Base-by-base conservation (phyloP, 2,329 filamentous ascomycete species). In the Sarocladium strictum region DNA sequence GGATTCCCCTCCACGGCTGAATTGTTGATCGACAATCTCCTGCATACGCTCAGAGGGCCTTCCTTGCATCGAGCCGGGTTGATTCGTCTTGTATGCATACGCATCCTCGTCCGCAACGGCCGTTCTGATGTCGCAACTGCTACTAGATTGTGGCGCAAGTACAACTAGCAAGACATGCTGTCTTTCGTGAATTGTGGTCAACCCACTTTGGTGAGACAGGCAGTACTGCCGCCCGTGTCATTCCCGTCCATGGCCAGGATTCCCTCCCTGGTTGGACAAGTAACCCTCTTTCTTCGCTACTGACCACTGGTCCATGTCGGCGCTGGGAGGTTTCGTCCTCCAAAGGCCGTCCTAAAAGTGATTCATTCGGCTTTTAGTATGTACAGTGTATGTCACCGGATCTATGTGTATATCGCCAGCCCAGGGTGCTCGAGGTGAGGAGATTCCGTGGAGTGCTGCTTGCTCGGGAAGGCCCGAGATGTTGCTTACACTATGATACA, bases 251-350 rank as follows among this genome's bases (percentile, higher is more conserved):
- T 21, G 11, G 10, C 26, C 29, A 23, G 47, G 47, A 9, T 51
- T 51, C 47, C 47, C 47, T 51, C 47, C 47, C 47, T 19, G 47
- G 47, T 23, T 17, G 35, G n/a, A 51, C 10, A 17, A 35, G 24
- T 15, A 15, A 19, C n/a, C 47, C 27, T 33, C 27, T 33, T 33
- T 23, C n/a, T 51, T 51, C 47, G 47, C 47, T 15, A 51, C 27
- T 3, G 23, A 21, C 15, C 19, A n/a, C 47, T 35, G 26, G 17
- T 51, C 35, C 17, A 29, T n/a, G n/a, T n/a, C n/a, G 47, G 47
- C 3, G 21, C 47, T 51, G 33, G 47, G 47, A 21, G 35, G 43
- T 23, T 49, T 29, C 43, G 21, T 19, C n/a, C 27, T 12, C 27
- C 15, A 17, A n/a, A 23, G 19, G 15, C 7, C 27, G 23, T 19